Conservation (phyloP, 139 green algal species). For the Edaphochlamys debaryana region DNA sequence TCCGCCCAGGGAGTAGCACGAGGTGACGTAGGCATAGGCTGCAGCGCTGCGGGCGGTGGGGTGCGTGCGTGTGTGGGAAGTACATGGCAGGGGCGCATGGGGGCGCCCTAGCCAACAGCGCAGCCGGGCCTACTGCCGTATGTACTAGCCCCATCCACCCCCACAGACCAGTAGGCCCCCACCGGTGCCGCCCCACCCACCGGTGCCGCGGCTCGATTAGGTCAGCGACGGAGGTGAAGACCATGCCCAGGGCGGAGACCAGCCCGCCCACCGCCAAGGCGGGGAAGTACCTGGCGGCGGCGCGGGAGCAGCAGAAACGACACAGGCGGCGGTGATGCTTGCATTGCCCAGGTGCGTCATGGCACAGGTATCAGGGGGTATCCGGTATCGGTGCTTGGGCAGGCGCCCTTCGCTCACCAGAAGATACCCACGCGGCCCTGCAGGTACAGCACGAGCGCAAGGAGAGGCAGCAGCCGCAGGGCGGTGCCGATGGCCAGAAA, state of each 20-base stretch:
- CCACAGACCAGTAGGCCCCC: too few species aligned
- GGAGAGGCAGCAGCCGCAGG: conserved; percentile 50
- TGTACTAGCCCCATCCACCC: too few species aligned
- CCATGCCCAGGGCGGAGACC: conserved; percentile 64
- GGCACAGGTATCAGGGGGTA: too few species aligned
- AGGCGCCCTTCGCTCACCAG: conserved; percentile 17
- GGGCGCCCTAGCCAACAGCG: too few species aligned
- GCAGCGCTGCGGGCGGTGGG: conserved; percentile 32
- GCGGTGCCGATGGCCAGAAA: conserved; percentile 75
- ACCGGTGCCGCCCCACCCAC: not conserved
- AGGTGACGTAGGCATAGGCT: conserved; percentile 39
- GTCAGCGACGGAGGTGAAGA: conserved; percentile 40
- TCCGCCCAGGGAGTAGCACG: conserved; percentile 45
- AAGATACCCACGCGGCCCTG: conserved; percentile 20
- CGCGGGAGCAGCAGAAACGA: too few species aligned
- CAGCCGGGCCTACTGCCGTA: too few species aligned
- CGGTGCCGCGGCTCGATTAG: conserved; percentile 44
- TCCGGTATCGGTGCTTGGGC: too few species aligned
- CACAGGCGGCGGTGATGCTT: too few species aligned
- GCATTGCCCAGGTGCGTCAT: too few species aligned
- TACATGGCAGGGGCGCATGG: too few species aligned
- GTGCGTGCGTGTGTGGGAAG: too few species aligned
- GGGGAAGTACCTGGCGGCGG: conserved; percentile 69
- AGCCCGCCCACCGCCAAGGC: conserved; percentile 55
- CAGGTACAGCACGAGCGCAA: conserved; percentile 63